A percentile compares a stretch with the other conserved stretches of the same genome.
These are phyloP conservation scores for Gryganskiella cystojenkinii DNA, from an alignment of 192 early-diverging fungal genomes.

Conservation along the genomic window DNA sequence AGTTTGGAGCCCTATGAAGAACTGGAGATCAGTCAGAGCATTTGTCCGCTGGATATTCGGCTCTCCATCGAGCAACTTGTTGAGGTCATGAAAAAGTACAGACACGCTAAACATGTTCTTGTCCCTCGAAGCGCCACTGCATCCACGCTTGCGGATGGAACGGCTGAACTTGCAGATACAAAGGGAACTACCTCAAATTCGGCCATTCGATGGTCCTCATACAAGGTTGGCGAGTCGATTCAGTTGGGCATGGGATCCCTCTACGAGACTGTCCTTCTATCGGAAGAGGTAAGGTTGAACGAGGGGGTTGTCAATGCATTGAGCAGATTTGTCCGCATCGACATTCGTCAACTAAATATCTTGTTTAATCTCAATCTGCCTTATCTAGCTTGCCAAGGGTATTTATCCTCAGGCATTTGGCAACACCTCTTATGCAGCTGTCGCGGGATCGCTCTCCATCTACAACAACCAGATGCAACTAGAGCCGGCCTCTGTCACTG, in stretches of 20 bases:
- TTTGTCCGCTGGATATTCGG: slow-evolving; percentile 47
- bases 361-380: background rate
- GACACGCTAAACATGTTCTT: slow-evolving; percentile 49
- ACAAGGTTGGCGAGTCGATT: slow-evolving; percentile 29
- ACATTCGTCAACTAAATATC: too few species aligned
- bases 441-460: slow-evolving; percentile 45
- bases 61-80: slow-evolving; percentile 45
- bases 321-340: background rate
- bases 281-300: slow-evolving; percentile 28
- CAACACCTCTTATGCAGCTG: slow-evolving; percentile 28
- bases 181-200: slow-evolving; percentile 32
- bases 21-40: slow-evolving; percentile 42
- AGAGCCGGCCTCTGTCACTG: slow-evolving; percentile 35
- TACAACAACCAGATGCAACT: slow-evolving; percentile 53
- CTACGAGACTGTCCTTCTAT: slow-evolving; percentile 43
- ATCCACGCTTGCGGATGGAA: slow-evolving; percentile 11
- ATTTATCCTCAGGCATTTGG: slow-evolving; percentile 46
- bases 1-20: slow-evolving; percentile 47
- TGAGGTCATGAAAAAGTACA: slow-evolving; percentile 36
- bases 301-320: background rate
- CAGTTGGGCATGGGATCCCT: slow-evolving; percentile 46
- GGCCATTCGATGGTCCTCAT: slow-evolving; percentile 28
- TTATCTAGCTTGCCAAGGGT: slow-evolving; percentile 38
- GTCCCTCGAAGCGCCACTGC: slow-evolving; percentile 21
- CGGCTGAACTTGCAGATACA: slow-evolving; percentile 20